Percentiles rank a stretch among this genome's conserved stretches.
These are phyloP conservation scores for Phytophthora sojae DNA, from an alignment of 352 stramenopile species.

Conservation along the genomic window DNA sequence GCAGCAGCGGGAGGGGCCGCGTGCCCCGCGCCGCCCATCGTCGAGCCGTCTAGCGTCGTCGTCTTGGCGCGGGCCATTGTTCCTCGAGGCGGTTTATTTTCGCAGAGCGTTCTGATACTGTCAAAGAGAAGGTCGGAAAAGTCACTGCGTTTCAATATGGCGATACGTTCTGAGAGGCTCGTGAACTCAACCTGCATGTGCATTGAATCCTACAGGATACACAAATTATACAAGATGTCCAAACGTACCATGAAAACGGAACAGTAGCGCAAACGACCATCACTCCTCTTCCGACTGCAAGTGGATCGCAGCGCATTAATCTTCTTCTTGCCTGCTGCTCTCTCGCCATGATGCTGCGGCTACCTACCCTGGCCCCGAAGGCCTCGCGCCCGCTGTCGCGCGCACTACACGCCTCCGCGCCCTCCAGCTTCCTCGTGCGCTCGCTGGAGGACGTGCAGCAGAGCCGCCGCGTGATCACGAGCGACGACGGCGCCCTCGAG, in stretches of 20 bases:
- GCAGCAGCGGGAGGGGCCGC: background rate
- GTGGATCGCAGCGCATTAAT: background rate
- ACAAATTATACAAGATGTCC: background rate
- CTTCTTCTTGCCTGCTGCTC: background rate
- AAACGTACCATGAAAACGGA: background rate
- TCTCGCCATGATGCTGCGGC: slow-evolving; percentile 6
- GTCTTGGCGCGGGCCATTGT: background rate
- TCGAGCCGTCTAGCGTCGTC: too few relatives aligned
- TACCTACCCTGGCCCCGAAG: slow-evolving; percentile 10
- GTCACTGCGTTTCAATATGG: background rate
- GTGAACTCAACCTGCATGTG: too few relatives aligned
- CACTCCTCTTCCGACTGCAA: too few relatives aligned
- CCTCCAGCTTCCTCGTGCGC: slow-evolving; percentile 58
- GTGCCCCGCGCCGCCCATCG: background rate
- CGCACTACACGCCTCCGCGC: slow-evolving; percentile 50
- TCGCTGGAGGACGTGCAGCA: slow-evolving; percentile 57
- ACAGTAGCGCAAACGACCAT: background rate
- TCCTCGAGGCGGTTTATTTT: background rate
- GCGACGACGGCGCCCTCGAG: slow-evolving; percentile 56
- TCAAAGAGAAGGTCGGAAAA: background rate
- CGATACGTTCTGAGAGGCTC: background rate
- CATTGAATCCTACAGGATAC: too few relatives aligned
- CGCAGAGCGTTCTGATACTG: background rate
- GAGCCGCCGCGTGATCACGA: slow-evolving; percentile 48
- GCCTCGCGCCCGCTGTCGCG: slow-evolving; percentile 21